Evolutionary conservation across 176 grass and related monocot species (phyloP).

Genomic region (Cenchrus fungigraminus): DNA sequence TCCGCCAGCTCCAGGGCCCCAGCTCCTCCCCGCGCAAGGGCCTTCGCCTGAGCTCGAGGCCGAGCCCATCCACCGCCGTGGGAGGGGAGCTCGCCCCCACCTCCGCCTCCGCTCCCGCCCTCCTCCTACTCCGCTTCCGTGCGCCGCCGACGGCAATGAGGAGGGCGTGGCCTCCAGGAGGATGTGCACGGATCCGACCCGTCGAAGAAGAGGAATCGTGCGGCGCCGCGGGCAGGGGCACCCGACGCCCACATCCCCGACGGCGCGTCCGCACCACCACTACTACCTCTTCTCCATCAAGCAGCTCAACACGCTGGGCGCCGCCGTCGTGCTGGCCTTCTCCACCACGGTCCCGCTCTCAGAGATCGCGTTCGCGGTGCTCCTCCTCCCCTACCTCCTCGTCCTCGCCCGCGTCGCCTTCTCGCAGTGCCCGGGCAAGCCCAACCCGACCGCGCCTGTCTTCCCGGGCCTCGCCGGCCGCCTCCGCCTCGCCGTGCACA

Average conservation of each 20-base stretch:
- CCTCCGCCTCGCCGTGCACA: conserved; percentile 46
- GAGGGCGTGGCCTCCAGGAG: no score
- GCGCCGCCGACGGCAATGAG: no score
- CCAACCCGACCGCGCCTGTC: conserved; percentile 44
- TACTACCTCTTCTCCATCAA: conserved; percentile 73
- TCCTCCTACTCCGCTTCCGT: no score
- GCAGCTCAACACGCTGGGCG: conserved; percentile 69
- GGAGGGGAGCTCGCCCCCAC: no score
- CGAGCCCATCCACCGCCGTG: no score
- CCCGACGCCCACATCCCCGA: conserved; percentile 49
- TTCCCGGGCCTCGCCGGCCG: conserved; percentile 38
- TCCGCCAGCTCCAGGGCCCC: no score
- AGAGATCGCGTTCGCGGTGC: conserved; percentile 52
- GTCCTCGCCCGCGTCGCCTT: conserved; percentile 52
- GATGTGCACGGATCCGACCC: no score
- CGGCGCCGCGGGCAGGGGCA: neutral
- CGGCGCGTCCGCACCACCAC: conserved; percentile 46
- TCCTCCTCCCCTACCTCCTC: conserved; percentile 54
- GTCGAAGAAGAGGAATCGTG: no score
- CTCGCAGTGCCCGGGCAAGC: conserved; percentile 40
- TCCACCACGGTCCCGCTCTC: conserved; percentile 52
- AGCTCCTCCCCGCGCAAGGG: no score
- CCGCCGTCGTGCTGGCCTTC: conserved; percentile 52
- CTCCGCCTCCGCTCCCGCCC: no score
- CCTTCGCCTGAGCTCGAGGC: no score